Evolutionary conservation across 2,329 filamentous ascomycete genomes (phyloP).

Genomic region (Emydomyces testavorans): DNA sequence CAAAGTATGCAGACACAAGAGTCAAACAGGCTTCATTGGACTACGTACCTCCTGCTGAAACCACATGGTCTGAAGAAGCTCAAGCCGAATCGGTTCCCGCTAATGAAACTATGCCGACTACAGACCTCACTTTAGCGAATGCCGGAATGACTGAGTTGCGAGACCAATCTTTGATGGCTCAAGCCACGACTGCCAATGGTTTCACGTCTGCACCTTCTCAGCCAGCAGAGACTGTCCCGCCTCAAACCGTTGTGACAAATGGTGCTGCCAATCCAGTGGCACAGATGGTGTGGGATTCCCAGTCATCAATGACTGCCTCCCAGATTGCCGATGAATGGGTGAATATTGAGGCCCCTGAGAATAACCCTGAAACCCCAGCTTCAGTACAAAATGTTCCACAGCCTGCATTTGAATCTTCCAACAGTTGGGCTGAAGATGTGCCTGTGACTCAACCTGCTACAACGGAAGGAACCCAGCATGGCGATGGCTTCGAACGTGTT

Average conservation of each 20-base stretch:
- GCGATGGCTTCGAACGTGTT: conserved; percentile 30
- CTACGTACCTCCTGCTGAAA: conserved; percentile 24
- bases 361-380: conserved; percentile 17
- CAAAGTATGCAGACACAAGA: conserved; percentile 35
- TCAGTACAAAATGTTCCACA: conserved; percentile 6
- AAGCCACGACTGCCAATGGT: conserved; percentile 45
- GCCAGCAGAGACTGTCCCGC: conserved; percentile 20
- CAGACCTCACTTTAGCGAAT: conserved; percentile 51
- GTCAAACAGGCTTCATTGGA: conserved; percentile 42
- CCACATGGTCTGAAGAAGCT: conserved; percentile 40
- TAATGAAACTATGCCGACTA: conserved; percentile 28
- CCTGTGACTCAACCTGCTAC: conserved; percentile 39
- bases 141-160: conserved; percentile 51
- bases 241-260: conserved; percentile 32
- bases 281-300: conserved; percentile 46
- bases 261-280: conserved; percentile 38
- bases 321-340: conserved; percentile 58
- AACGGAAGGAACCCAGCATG: conserved; percentile 1
- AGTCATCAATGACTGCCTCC: conserved; percentile 38
- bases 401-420: conserved; percentile 34
- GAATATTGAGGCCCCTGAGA: conserved; percentile 55
- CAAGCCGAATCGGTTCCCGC: conserved; percentile 27
- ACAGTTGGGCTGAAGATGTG: conserved; percentile 76
- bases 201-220: conserved; percentile 12
- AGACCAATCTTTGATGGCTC: conserved; percentile 41